Evolutionary conservation across 805 yeast genomes (phyloP), one percentile per base, ranked within the genome.

Genomic region (Scheffersomyces stipitis): DNA sequence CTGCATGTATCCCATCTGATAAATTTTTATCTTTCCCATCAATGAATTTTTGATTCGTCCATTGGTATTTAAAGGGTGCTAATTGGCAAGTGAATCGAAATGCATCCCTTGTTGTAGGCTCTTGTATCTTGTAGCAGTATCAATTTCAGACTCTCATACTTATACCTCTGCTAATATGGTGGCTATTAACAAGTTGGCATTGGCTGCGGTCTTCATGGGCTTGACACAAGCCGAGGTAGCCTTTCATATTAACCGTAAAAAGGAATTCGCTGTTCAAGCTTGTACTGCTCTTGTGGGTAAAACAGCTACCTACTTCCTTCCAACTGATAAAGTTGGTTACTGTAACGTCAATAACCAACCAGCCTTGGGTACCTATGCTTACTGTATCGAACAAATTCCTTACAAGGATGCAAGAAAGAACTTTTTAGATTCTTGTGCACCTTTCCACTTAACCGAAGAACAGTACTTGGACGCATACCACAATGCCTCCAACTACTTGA

Each of bases 401-500:
- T 39, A 45, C 32, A 40, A 43, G 8, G 43, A 45, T 12, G 62
- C 62, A 29, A 30, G 42, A 15, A 26, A 31, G 14, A 41, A 54
- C 15, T 31, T 42, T 26, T 38, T 64, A 15, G 48, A 51, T 13
- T 28, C 30, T 0, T 45, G 42, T 37, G 54, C 61, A 33, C 40
- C 24, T 12, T 34, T 41, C 23, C 36, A 41, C 22, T 52, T 65
- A 31, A 66, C 76, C 1, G 39, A 38, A 23, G 61, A 53, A 12
- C 52, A 53, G 13, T 54, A 69, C 35, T 45, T 59, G n/a, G 59
- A 48, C 3, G 54, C 71, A 4, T 74, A 64, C 38, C 45, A 53
- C 4, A 71, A 69, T 42, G 78, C 77, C 4, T 58, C 77, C 5
- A 33, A 56, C 3, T 64, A 64, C 44, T 51, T 71, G 41, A 56